Conservation (phyloP, 345 rosid genomes). For the Eucalyptus marginata region DNA sequence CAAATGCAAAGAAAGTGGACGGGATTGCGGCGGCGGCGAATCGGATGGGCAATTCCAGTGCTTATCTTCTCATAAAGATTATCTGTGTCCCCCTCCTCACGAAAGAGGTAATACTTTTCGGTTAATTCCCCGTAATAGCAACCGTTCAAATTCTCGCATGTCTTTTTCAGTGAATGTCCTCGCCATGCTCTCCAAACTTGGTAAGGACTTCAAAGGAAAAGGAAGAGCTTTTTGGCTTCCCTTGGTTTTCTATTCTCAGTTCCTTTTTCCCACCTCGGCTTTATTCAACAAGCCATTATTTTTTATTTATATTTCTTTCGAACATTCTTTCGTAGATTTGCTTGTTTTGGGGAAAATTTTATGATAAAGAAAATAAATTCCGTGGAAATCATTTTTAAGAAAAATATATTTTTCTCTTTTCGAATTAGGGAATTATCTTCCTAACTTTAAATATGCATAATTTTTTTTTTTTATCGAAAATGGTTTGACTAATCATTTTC, state of each 20-base stretch:
- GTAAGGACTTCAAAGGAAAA: neutral
- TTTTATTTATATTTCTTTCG: neutral
- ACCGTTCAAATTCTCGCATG: neutral
- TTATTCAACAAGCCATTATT: neutral
- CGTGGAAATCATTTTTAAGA: too few species aligned
- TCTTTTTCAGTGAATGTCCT: neutral
- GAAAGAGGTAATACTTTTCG: neutral
- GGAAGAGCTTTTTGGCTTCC: neutral
- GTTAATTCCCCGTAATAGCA: neutral
- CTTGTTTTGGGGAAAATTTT: too few species aligned
- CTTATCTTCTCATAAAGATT: rapidly evolving
- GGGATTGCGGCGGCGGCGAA: neutral
- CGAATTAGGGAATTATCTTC: too few species aligned
- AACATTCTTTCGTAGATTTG: neutral
- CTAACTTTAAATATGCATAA: neutral
- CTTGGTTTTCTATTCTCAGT: neutral
- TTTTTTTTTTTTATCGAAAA: rapidly evolving
- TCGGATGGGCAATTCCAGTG: rapidly evolving
- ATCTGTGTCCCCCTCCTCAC: too few species aligned
- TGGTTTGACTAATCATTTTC: too few species aligned
- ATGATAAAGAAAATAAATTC: too few species aligned
- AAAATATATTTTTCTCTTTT: too few species aligned
- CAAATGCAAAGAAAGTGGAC: neutral
- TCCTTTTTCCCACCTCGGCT: neutral
- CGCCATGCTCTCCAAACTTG: neutral